Percentiles rank a stretch among this genome's conserved stretches.
Evolutionary conservation across 78 protist species (phyloP).

Genomic region (Dictyostelium firmibasis): DNA sequence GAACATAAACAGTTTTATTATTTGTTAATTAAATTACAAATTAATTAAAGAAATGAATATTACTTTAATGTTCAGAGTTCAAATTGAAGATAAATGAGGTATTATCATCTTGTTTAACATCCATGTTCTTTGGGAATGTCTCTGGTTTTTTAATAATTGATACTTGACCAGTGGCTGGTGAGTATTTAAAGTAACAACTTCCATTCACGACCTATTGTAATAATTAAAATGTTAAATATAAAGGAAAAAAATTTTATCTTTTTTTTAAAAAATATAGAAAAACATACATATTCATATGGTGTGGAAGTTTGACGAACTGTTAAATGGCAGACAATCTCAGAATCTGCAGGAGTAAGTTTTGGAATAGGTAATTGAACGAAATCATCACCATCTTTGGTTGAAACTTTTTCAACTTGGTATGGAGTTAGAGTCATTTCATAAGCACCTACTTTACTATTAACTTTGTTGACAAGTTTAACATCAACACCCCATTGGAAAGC

Average conservation of each 20-base stretch:
- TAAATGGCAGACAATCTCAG: conserved; percentile 49
- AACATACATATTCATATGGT: conserved; percentile 14
- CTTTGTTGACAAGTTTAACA: not conserved
- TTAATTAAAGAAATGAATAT: too few species aligned
- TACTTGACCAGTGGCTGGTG: conserved; percentile 15
- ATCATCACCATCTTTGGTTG: not conserved
- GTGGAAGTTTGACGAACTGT: not conserved
- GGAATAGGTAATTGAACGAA: conserved; percentile 47
- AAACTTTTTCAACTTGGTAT: not conserved
- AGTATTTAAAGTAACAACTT: conserved; percentile 22
- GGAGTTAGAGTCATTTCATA: conserved; percentile 30
- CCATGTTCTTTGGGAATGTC: conserved; percentile 51
- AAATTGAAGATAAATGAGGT: not conserved
- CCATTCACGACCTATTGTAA: conserved; percentile 18
- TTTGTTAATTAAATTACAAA: too few species aligned
- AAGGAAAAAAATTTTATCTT: too few species aligned
- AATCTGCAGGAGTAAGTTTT: conserved; percentile 39
- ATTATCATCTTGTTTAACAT: not conserved
- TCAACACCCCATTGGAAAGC: conserved; percentile 26
- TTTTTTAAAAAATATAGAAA: too few species aligned
- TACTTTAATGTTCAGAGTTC: not conserved
- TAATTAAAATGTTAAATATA: too few species aligned
- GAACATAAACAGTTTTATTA: too few species aligned
- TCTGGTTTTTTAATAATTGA: not conserved
- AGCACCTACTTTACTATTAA: not conserved